Evolutionary conservation across 148 eudicot species (phyloP), one percentile per base, ranked within the genome.

Genomic region (Chenopodium suecicum): DNA sequence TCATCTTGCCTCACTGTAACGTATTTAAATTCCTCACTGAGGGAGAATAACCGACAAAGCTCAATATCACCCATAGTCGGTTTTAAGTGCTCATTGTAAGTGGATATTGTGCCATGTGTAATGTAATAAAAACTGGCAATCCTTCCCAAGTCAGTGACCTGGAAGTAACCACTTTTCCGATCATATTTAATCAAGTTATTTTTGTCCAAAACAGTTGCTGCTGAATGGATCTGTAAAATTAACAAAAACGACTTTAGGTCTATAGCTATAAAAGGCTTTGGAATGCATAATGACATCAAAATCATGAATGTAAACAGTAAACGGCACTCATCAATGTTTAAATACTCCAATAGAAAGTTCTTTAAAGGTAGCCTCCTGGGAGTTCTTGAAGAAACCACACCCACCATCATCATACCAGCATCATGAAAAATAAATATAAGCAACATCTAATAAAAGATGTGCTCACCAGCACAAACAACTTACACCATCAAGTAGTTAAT

Each of bases 61-160:
- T 94, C 98, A 78, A 92, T 94, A 83, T 94, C 98, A 86, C 96
- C 96, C 98, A 92, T 94, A 9, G 96, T 92, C 47, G 96, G 96
- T 85, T 94, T 94, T 89, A 94, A 85, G 86, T 94, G 92, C 86
- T 94, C 98, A 80, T 94, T 94, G 86, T 91, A 94, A 9, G 94
- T 94, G 72, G 93, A 85, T 79, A 94, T 94, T 4, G 98, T 91
- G 64, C 94, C 98, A 84, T 94, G 96, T 7, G 93, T 94, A 32
- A 94, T 92, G 79, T 94, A 92, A 78, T 94, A 92, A 85, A 91
- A 94, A 82, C 98, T 94, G 1, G 98, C 98, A 83, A 94, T 94
- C 79, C 95, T 90, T 25, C 98, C 98, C 90, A 94, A 82, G 82
- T 94, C 98, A 63, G 98, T 92, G 75, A 88, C 91, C 85, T 93